phyloP scores from a whole-genome alignment of 2,329 filamentous ascomycete genomes.

The Aureobasidium leucospermi region DNA sequence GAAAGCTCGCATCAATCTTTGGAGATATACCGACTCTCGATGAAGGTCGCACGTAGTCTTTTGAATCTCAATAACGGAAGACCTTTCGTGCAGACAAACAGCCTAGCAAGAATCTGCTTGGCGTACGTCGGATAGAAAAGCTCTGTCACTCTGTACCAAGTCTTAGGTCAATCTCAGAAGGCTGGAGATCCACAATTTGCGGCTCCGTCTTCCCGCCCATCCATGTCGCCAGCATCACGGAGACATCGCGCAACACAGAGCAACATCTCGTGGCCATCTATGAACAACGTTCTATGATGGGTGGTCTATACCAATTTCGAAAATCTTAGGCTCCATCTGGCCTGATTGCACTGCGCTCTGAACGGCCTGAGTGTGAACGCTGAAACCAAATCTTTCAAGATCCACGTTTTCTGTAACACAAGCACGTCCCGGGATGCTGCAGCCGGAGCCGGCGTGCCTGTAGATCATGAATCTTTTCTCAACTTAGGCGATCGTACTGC shows the following conservation, averaged over 20 bases:
- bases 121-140: not conserved
- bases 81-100: too few relatives aligned
- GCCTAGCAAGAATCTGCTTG: not conserved
- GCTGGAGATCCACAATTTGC: not conserved
- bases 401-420: slow-evolving; percentile 11
- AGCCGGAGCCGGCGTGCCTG: not conserved
- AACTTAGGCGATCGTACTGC: not conserved
- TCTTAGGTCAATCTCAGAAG: too few relatives aligned
- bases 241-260: not conserved
- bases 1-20: too few relatives aligned
- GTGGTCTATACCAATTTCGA: too few relatives aligned
- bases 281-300: too few relatives aligned
- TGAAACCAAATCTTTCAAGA: not conserved
- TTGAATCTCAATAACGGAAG: too few relatives aligned
- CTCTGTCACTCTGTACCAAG: too few relatives aligned
- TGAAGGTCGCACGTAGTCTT: too few relatives aligned
- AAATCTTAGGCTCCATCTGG: too few relatives aligned
- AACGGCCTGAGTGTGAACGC: not conserved
- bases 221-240: not conserved
- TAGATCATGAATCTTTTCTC: slow-evolving; percentile 2
- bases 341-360: not conserved
- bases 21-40: too few relatives aligned
- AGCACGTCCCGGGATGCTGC: slow-evolving; percentile 1
- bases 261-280: too few relatives aligned
- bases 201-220: not conserved